Evolutionary conservation across 495 filamentous ascomycete genomes (phyloP).

Genomic region (Xanthoparmelia taractica): DNA sequence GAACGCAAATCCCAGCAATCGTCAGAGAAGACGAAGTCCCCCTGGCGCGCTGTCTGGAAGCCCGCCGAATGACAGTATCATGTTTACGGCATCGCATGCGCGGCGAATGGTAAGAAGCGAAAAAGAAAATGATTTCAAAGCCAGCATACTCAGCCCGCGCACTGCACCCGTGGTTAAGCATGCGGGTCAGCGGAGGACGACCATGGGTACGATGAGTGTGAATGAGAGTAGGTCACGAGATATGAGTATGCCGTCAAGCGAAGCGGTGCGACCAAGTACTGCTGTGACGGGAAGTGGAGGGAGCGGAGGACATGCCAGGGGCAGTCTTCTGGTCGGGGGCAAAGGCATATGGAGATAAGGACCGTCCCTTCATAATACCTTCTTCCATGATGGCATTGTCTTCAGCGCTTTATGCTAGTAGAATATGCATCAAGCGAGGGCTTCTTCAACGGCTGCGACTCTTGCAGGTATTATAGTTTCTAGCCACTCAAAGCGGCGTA

Average conservation of each 20-base stretch:
- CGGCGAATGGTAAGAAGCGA: conserved; percentile 63
- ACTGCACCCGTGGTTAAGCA: conserved; percentile 59
- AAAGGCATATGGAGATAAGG: conserved; percentile 27
- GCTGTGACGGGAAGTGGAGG: conserved; percentile 23
- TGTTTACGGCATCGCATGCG: conserved; percentile 64
- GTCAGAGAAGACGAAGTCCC: conserved; percentile 55
- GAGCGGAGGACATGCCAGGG: conserved; percentile 20
- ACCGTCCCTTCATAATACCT: no score
- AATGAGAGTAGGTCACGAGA: conserved; percentile 40
- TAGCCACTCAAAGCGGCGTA: background rate
- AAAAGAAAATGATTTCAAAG: conserved; percentile 48
- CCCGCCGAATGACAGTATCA: conserved; percentile 49
- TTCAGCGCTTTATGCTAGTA: background rate
- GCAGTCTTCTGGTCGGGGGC: conserved; percentile 23
- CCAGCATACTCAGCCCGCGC: conserved; percentile 56
- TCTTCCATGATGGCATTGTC: background rate
- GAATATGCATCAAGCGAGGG: conserved; percentile 12
- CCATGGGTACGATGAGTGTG: conserved; percentile 31
- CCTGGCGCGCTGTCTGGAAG: conserved; percentile 45
- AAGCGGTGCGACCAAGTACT: conserved; percentile 41
- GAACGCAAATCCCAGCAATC: conserved; percentile 33
- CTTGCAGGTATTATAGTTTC: background rate
- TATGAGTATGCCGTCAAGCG: conserved; percentile 36
- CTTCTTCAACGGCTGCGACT: background rate
- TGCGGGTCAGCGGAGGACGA: conserved; percentile 42